phyloP scores from a whole-genome alignment of 208 protist species.

The Acanthamoeba sp. region DNA sequence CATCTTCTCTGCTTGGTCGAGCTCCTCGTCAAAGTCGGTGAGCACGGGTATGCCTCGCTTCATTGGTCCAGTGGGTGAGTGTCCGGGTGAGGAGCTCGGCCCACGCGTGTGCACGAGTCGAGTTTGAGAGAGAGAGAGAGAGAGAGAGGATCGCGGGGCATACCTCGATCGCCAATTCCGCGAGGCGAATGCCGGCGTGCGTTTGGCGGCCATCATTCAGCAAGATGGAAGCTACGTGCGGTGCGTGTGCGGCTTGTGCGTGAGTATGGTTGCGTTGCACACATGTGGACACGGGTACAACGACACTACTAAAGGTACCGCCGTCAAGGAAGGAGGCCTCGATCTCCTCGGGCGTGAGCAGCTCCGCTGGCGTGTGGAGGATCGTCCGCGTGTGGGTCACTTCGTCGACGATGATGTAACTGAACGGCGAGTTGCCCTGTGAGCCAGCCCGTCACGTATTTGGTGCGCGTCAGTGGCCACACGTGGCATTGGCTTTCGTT shows the following conservation, averaged over 20 bases:
- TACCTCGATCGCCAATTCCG: constrained; percentile 35
- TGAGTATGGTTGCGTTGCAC: background rate
- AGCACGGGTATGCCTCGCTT: background rate
- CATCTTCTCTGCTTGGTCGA: constrained; percentile 48
- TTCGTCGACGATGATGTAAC: constrained; percentile 57
- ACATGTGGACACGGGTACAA: background rate
- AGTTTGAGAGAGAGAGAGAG: background rate
- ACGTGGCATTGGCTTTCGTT: background rate
- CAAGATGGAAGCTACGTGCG: background rate
- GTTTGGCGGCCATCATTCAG: constrained; percentile 38
- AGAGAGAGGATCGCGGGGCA: background rate
- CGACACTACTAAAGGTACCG: too few relatives aligned
- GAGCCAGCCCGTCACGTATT: background rate
- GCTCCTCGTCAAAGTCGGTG: constrained; percentile 30
- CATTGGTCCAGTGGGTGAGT: background rate
- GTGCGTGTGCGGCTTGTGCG: background rate
- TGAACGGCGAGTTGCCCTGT: constrained; percentile 61
- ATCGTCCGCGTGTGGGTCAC: constrained; percentile 29
- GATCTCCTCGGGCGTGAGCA: constrained; percentile 17
- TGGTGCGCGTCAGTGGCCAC: background rate
- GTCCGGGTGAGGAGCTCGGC: background rate
- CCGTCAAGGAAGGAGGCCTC: background rate
- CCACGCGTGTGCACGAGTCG: background rate
- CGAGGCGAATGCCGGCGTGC: background rate
- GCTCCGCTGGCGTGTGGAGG: background rate